Evolutionary conservation across 345 rosid species (phyloP).

Genomic region (Excoecaria agallocha): DNA sequence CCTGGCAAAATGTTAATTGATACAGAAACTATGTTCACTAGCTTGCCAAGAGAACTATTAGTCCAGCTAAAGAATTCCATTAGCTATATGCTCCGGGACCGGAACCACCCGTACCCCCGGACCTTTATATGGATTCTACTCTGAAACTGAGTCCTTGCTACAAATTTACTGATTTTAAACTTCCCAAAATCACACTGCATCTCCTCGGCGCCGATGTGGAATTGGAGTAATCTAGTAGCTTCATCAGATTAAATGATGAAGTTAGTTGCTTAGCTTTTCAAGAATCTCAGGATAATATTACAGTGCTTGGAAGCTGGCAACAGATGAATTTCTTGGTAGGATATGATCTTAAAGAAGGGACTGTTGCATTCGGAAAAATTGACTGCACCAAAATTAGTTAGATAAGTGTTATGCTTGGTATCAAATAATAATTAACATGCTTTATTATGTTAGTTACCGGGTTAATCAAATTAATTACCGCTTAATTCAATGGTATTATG

Average conservation of each 20-base stretch:
- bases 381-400: background rate
- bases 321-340: conserved; percentile 5
- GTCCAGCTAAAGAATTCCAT: no score
- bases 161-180: background rate
- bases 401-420: no score
- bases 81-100: no score
- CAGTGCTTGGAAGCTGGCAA: background rate
- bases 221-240: background rate
- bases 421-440: no score
- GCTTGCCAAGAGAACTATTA: background rate
- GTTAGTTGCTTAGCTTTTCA: conserved; percentile 7
- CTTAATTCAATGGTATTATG: no score
- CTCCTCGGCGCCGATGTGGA: background rate
- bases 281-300: background rate
- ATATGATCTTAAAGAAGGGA: background rate
- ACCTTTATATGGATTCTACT: background rate
- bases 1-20: background rate
- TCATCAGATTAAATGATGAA: background rate
- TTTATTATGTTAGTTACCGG: no score
- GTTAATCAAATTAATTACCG: no score
- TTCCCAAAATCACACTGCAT: background rate
- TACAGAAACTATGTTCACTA: conserved; percentile 7
- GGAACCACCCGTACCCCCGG: no score
- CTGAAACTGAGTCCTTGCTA: background rate
- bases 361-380: background rate